Evolutionary conservation across 75 land plant species (phyloP).

Genomic region (Azolla pinnata): DNA sequence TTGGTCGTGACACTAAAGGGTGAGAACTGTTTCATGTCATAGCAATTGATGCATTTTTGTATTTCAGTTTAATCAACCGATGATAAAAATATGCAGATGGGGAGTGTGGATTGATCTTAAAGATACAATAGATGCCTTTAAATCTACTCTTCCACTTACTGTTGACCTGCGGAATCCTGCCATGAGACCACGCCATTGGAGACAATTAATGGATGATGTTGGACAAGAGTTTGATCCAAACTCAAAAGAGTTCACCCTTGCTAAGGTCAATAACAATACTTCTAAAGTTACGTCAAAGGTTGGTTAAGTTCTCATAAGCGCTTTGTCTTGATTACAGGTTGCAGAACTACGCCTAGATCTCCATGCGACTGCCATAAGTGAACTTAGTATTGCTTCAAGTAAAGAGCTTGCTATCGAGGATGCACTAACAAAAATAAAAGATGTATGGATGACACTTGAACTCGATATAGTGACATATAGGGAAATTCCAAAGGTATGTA

Average conservation of each 20-base stretch:
- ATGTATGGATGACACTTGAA: slow-evolving; percentile 18
- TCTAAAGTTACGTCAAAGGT: neutral
- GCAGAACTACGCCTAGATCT: slow-evolving; percentile 24
- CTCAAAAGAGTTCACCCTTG: slow-evolving; percentile 22
- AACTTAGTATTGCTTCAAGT: slow-evolving; percentile 19
- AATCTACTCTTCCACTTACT: slow-evolving; percentile 25
- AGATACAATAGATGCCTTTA: slow-evolving; percentile 28
- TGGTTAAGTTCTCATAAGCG: neutral
- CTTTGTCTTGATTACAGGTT: slow-evolving; percentile 10
- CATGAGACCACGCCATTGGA: slow-evolving; percentile 26
- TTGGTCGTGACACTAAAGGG: slow-evolving; percentile 26
- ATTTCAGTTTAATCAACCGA: neutral
- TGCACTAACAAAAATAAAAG: slow-evolving; percentile 10
- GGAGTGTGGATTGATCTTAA: slow-evolving; percentile 20
- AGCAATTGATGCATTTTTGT: neutral
- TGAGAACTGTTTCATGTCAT: slow-evolving; percentile 3
- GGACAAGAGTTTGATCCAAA: slow-evolving; percentile 23
- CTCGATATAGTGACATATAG: slow-evolving; percentile 16
- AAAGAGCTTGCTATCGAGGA: slow-evolving; percentile 31
- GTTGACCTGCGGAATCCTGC: slow-evolving; percentile 28
- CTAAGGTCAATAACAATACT: slow-evolving; percentile 12
- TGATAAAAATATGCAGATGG: slow-evolving; percentile 16
- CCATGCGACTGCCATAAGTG: slow-evolving; percentile 18
- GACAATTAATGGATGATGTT: slow-evolving; percentile 24
- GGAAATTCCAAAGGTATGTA: slow-evolving; percentile 6